Conservation (phyloP, 352 stramenopile genomes). For the Pythium aquatile region DNA sequence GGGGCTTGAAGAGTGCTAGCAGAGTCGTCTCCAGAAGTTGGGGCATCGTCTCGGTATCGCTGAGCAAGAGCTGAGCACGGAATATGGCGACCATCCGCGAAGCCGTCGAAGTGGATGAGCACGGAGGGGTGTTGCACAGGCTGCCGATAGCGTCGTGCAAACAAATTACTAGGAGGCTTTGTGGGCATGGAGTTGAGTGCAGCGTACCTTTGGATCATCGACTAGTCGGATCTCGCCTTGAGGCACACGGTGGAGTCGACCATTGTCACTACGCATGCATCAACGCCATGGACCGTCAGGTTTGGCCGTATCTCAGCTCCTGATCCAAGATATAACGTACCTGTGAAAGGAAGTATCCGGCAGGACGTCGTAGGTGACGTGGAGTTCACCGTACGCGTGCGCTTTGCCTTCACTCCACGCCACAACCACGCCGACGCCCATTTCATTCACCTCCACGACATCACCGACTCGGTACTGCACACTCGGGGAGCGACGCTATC, state of each 20-base stretch:
- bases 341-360: constrained; percentile 51
- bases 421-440: constrained; percentile 59
- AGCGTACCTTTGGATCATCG: constrained; percentile 40
- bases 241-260: constrained; percentile 52
- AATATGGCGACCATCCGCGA: constrained; percentile 54
- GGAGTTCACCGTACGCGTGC: constrained; percentile 36
- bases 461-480: constrained; percentile 69
- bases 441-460: constrained; percentile 55
- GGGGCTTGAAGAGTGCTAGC: constrained; percentile 26
- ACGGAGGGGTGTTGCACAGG: constrained; percentile 58
- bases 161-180: background rate
- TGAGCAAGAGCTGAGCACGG: constrained; percentile 57
- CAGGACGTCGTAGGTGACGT: constrained; percentile 70
- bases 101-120: constrained; percentile 80
- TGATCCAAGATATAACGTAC: constrained; percentile 17
- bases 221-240: constrained; percentile 51
- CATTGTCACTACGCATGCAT: constrained; percentile 42
- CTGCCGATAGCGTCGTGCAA: constrained; percentile 23
- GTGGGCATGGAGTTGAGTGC: background rate
- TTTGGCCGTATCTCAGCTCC: background rate
- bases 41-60: constrained; percentile 57
- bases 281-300: background rate
- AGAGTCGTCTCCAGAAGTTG: background rate
- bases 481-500: constrained; percentile 44
- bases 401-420: constrained; percentile 44